Conservation (phyloP, 495 filamentous ascomycete species). For the Xylaria telfairii region DNA sequence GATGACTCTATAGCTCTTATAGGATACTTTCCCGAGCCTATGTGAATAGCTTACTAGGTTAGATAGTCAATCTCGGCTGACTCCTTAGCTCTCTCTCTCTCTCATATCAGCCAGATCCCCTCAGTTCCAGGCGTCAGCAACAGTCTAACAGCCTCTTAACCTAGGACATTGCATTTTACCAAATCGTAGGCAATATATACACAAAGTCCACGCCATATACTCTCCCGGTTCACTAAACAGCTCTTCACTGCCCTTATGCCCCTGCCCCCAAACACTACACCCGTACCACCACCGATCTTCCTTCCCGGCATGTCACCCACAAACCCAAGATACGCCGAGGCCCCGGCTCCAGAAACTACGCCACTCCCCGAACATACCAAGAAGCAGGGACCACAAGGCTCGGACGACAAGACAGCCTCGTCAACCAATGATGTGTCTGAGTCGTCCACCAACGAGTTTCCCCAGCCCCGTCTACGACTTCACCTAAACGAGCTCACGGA, state of each 20-base stretch:
- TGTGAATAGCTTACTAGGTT: not conserved
- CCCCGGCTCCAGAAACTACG: constrained; percentile 21
- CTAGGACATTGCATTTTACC: not conserved
- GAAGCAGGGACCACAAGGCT: constrained; percentile 1
- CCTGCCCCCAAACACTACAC: constrained; percentile 38
- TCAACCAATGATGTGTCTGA: constrained; percentile 2
- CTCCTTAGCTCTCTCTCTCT: not conserved
- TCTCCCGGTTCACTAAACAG: not conserved
- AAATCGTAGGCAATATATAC: not conserved
- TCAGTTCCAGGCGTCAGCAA: not conserved
- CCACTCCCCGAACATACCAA: constrained; percentile 22
- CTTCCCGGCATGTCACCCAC: constrained; percentile 36
- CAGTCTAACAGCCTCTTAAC: not conserved
- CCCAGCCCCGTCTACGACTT: constrained; percentile 71
- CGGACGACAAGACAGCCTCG: constrained; percentile 6
- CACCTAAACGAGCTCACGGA: constrained; percentile 73
- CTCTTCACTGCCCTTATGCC: constrained; percentile 31
- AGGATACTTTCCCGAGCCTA: not conserved
- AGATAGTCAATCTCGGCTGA: not conserved
- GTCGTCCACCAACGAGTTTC: constrained; percentile 35
- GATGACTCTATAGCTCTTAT: not conserved
- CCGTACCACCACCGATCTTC: constrained; percentile 41
- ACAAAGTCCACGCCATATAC: not conserved
- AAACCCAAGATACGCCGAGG: constrained; percentile 5
- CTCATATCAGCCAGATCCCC: not conserved